Evolutionary conservation across 768 basidiomycete genomes (phyloP).

Genomic region (Auricularia auricula-judae): DNA sequence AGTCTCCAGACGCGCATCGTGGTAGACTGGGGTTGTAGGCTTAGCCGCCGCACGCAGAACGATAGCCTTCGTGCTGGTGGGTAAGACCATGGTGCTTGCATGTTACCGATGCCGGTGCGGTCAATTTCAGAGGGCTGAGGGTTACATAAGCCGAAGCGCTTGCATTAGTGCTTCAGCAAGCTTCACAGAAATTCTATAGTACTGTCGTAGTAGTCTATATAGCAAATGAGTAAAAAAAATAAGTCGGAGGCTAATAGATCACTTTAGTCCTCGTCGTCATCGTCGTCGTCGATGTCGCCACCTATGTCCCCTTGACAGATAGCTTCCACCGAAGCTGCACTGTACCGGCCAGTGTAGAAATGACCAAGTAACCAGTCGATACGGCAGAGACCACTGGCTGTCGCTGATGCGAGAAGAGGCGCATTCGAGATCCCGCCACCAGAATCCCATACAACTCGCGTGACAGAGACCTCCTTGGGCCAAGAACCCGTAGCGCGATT

Average conservation of each 20-base stretch:
- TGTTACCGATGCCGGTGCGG: too few species aligned
- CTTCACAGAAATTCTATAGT: too few species aligned
- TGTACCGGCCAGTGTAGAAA: constrained; percentile 47
- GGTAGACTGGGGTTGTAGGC: constrained; percentile 31
- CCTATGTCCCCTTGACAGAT: too few species aligned
- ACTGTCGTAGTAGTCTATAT: too few species aligned
- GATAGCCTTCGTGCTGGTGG: constrained; percentile 36
- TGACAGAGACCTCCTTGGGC: constrained; percentile 67
- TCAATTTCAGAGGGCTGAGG: too few species aligned
- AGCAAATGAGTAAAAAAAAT: too few species aligned
- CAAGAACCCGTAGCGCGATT: constrained; percentile 53
- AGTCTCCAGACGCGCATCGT: constrained; percentile 46
- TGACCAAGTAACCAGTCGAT: constrained; percentile 74
- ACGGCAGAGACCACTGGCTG: constrained; percentile 75
- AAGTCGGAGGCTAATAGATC: too few species aligned
- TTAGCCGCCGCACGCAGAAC: constrained; percentile 34
- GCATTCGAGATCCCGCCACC: constrained; percentile 53
- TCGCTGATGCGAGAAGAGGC: constrained; percentile 62
- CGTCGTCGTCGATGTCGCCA: too few species aligned
- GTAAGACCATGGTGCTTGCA: constrained; percentile 13
- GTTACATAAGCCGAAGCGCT: too few species aligned
- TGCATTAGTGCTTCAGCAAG: too few species aligned
- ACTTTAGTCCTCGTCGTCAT: too few species aligned
- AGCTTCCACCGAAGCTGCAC: background rate
- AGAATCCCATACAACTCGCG: constrained; percentile 74